A percentile compares a stretch with the other conserved stretches of the same genome.
phyloP scores from a whole-genome alignment of 2,329 filamentous ascomycete genomes.

The Cryphonectria parasitica region DNA sequence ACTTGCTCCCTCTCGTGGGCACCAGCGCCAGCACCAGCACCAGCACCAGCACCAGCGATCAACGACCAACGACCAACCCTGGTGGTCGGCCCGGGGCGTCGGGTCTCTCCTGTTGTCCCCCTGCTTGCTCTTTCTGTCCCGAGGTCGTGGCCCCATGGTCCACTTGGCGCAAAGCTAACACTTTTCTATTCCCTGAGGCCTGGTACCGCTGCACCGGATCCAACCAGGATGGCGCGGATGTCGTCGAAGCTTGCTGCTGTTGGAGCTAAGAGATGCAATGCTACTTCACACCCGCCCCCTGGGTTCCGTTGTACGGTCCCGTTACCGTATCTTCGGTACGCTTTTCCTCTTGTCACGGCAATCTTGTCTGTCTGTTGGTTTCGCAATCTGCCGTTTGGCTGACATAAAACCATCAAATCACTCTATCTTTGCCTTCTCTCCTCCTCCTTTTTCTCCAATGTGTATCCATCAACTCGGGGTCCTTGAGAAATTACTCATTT shows the following conservation, averaged over 20 bases:
- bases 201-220: conserved; percentile 10
- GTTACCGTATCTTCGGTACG: conserved; percentile 5
- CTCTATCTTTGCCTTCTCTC: not conserved
- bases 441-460: not conserved
- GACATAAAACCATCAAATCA: not conserved
- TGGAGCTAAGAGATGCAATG: conserved; percentile 12
- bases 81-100: not conserved
- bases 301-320: not conserved
- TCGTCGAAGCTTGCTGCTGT: not conserved
- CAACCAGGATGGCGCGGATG: conserved; percentile 13
- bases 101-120: not conserved
- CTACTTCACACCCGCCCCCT: not conserved
- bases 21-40: not conserved
- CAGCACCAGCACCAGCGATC: not conserved
- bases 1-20: not conserved
- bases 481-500: not conserved
- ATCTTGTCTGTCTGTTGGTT: not conserved
- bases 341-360: not conserved
- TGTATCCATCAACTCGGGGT: not conserved
- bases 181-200: not conserved
- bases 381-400: too few species aligned
- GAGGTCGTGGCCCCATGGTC: conserved; percentile 11
- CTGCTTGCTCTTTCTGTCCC: not conserved
- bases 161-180: conserved; percentile 7
- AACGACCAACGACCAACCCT: not conserved